Conservation (phyloP, 2,329 filamentous ascomycete genomes). For the Phialophora tarda region DNA sequence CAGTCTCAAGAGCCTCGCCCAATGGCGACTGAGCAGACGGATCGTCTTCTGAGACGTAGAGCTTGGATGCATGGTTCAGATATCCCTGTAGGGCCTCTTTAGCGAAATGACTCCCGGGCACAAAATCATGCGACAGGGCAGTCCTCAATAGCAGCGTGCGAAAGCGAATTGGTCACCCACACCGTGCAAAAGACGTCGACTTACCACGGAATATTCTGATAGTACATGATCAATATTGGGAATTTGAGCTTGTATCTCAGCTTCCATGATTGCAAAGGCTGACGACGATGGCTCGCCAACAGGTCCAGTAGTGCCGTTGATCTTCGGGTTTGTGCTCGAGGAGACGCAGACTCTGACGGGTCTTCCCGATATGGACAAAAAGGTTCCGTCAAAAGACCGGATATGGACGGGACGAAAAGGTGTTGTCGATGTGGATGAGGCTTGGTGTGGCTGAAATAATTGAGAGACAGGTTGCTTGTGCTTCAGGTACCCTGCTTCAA, state of each 20-base stretch:
- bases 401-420: constrained; percentile 1
- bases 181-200: constrained; percentile 34
- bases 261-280: constrained; percentile 67
- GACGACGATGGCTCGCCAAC: background rate
- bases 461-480: background rate
- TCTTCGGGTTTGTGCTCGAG: background rate
- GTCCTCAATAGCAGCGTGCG: background rate
- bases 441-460: constrained; percentile 19
- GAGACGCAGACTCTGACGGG: constrained; percentile 1
- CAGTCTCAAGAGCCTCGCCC: constrained; percentile 78
- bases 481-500: background rate
- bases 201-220: constrained; percentile 81
- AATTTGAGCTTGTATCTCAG: constrained; percentile 81
- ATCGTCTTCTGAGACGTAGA: constrained; percentile 77
- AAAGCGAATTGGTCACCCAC: background rate
- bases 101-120: background rate
- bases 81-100: constrained; percentile 65
- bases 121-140: background rate
- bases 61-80: constrained; percentile 86
- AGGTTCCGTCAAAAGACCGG: constrained; percentile 1
- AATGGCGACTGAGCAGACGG: constrained; percentile 73
- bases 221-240: constrained; percentile 87
- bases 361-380: constrained; percentile 3
- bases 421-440: background rate
- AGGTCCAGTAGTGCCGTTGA: background rate